Conservation (phyloP, 1,284 basidiomycete genomes). For the Melampsora americana region DNA sequence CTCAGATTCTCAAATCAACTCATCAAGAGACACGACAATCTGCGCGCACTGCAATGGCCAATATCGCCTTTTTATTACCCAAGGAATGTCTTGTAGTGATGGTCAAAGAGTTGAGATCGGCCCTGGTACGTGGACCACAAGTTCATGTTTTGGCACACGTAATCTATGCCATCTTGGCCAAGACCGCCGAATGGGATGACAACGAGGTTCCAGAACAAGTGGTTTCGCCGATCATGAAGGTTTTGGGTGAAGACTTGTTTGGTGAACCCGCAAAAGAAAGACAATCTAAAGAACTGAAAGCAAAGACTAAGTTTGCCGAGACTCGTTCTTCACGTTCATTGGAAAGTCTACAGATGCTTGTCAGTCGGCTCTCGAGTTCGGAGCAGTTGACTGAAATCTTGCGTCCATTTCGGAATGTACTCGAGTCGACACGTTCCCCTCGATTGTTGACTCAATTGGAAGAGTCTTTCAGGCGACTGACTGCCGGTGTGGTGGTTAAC, state of each 20-base stretch:
- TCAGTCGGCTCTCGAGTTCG: slow-evolving; percentile 68
- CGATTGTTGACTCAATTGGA: slow-evolving; percentile 84
- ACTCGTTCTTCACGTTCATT: slow-evolving; percentile 75
- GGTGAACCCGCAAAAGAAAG: slow-evolving; percentile 90
- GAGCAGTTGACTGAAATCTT: slow-evolving; percentile 72
- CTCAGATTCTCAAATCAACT: slow-evolving; percentile 82
- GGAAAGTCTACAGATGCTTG: slow-evolving; percentile 78
- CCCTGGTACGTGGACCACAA: slow-evolving; percentile 85
- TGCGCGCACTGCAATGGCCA: slow-evolving; percentile 76
- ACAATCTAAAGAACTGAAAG: slow-evolving; percentile 73
- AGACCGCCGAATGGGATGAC: slow-evolving; percentile 63
- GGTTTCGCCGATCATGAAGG: slow-evolving; percentile 71
- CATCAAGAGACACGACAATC: slow-evolving; percentile 92
- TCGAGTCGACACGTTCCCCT: slow-evolving; percentile 77
- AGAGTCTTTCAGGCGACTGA: slow-evolving; percentile 78
- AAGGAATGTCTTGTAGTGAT: slow-evolving; percentile 70
- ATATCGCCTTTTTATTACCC: slow-evolving; percentile 73
- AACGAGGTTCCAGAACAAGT: slow-evolving; percentile 64
- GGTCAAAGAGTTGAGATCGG: slow-evolving; percentile 74
- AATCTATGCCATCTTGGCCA: slow-evolving; percentile 74
- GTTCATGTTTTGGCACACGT: slow-evolving; percentile 86
- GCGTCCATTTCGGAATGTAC: slow-evolving; percentile 74
- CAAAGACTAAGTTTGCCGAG: slow-evolving; percentile 85
- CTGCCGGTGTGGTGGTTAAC: slow-evolving; percentile 81
- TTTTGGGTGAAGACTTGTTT: slow-evolving; percentile 89